Evolutionary conservation across 129 eudicot genomes (phyloP).

Genomic region (Flaveria robusta): DNA sequence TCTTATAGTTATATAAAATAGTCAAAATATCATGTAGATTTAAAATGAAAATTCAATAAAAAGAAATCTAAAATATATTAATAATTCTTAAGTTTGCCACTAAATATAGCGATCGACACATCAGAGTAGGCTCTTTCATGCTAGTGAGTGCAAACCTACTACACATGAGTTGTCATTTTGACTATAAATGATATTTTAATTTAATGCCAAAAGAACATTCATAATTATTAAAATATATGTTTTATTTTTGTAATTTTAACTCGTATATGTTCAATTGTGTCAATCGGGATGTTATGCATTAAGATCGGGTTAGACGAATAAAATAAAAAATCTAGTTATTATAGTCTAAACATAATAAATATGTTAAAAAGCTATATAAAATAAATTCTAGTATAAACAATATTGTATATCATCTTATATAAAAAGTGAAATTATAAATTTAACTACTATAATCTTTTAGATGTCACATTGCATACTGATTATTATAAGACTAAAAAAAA

Average conservation of each 20-base stretch:
- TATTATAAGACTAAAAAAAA: not conserved
- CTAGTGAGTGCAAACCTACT: not conserved
- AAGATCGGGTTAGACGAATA: not conserved
- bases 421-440: too few relatives aligned
- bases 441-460: too few relatives aligned
- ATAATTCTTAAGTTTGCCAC: not conserved
- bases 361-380: not conserved
- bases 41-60: too few relatives aligned
- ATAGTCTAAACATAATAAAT: not conserved
- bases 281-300: too few relatives aligned
- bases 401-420: too few relatives aligned
- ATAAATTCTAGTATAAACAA: not conserved
- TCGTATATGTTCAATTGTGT: too few relatives aligned
- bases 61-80: not conserved
- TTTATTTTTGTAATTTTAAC: too few relatives aligned
- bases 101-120: not conserved
- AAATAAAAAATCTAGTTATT: not conserved
- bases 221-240: too few relatives aligned
- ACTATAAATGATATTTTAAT: not conserved
- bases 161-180: not conserved
- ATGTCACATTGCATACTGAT: not conserved
- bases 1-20: too few relatives aligned
- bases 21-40: too few relatives aligned
- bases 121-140: not conserved
- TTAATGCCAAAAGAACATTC: not conserved